A percentile compares a stretch with the other conserved stretches of the same genome.
Evolutionary conservation across 2,329 filamentous ascomycete species (phyloP).

Genomic region (Nigrospora osmanthi): DNA sequence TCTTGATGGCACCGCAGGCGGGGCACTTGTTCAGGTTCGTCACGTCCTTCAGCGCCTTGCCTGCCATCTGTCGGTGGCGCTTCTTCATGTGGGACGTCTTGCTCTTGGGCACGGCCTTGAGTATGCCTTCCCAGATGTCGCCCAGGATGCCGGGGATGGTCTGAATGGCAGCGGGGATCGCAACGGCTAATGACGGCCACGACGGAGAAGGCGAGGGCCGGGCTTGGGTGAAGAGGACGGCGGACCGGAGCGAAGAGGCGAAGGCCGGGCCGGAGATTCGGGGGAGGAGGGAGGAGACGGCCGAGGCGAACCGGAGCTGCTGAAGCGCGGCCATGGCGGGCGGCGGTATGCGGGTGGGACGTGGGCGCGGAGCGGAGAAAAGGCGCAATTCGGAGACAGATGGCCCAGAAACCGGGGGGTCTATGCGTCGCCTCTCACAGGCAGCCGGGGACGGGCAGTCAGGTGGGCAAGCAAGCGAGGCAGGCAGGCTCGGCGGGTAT

Average conservation of each 20-base stretch:
- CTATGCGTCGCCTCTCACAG: no score
- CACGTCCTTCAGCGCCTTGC: conserved; percentile 89
- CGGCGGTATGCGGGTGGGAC: background rate
- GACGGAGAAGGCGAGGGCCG: conserved; percentile 28
- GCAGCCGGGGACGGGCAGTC: no score
- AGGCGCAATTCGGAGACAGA: no score
- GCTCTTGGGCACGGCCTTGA: conserved; percentile 94
- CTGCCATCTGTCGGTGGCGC: conserved; percentile 86
- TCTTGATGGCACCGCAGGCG: conserved; percentile 79
- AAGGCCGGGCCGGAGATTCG: conserved; percentile 36
- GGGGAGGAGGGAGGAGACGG: conserved; percentile 45
- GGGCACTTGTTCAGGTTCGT: conserved; percentile 83
- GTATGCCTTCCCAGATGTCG: conserved; percentile 86
- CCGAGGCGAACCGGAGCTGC: conserved; percentile 27
- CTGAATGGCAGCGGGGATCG: conserved; percentile 53
- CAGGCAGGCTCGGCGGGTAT: no score
- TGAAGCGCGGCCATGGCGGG: conserved; percentile 37
- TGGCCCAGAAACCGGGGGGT: no score
- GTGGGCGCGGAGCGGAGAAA: no score
- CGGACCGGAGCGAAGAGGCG: conserved; percentile 32
- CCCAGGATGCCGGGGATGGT: conserved; percentile 63
- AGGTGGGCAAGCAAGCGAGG: no score
- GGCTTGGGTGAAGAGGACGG: conserved; percentile 33
- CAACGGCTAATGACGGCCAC: conserved; percentile 46
- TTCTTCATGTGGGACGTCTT: conserved; percentile 97